Base-by-base conservation (phyloP, 345 rosid species). In the Trapa bicornis region DNA sequence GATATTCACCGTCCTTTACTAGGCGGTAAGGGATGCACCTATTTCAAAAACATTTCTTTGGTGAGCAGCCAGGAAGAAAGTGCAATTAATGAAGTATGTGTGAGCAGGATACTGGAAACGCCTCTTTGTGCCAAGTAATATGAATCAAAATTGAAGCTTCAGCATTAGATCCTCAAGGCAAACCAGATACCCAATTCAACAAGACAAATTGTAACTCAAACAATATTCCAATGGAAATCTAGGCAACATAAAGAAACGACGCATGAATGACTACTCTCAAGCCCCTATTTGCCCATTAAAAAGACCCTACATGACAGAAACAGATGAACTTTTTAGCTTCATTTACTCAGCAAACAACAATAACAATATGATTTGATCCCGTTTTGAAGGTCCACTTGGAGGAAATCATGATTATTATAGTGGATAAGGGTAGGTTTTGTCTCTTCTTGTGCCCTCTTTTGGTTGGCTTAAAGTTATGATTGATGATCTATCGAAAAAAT, bases 11-110 rank as follows among this genome's bases (percentile, higher is more conserved):
- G 37, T 65, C 75, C 72, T 82, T 81, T 47, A 54, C 70, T 56
- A 83, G 58, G 56, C 88, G 82, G 79, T 84, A 89, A 16, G 96
- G 98, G 77, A 92, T 83, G 64, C 98, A 92, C 76, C 96, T 92
- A 75, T 64, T 47, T 64, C 67, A 53, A n/a, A 36, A 32, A 41
- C 29, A 65, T 14, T n/a, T 2, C 29, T n/a, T 41, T 12, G n/a
- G 16, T 32, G 29, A n/a, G 14, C 63, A 58, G 13, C 32, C 16
- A 12, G 37, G 3, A 2, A 3, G 33, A 6, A 58, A 58, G 5
- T 2, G 47, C 43, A 41, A 37, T 2, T 32, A 9, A 32, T 53
- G 3, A 53, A 22, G 29, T 22, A 22, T 22, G 29, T 22, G 29
- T 22, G 29, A 22, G 29, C 29, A 22, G 29, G 29, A 22, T 8